Base-by-base conservation (phyloP, 164 flowering plant species). In the Vitis cinerea region DNA sequence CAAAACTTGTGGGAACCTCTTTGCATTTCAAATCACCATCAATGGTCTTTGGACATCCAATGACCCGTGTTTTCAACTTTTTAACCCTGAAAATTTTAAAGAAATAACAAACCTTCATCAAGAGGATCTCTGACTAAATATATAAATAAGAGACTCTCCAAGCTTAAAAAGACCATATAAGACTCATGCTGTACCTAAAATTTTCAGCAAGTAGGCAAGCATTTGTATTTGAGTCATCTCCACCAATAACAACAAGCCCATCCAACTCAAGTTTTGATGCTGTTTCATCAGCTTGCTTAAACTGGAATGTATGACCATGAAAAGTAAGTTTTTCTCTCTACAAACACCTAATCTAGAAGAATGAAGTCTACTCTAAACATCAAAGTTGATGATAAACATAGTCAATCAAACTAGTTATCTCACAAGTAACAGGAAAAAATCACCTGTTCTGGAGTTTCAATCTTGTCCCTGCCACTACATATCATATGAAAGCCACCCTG, bases 401-500 rank as follows among this genome's bases (percentile, higher is more conserved):
- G 27, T 23, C 27, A 37, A 37, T 37, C 44, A 37, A 37, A 37
- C 44, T 3, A 37, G 44, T 37, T 37, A 37, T 37, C 7, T 37
- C 44, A 37, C 44, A 37, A 37, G 44, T 37, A 37, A 37, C 7
- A 4, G 6, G 7, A 37, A 37, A 37, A 37, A 37, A 37, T 50
- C 48, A 94, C 99, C 97, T 95, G 99, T 60, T 93, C 98, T 31
- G 97, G 98, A 74, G 99, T 90, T 85, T 95, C 99, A 82, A 95
- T 95, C 82, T 95, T 95, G 89, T 95, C 99, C 72, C 98, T 88
- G 57, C 99, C 99, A 85, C 99, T 95, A 61, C 93, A 82, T 50
- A 95, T 93, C 99, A 95, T 95, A 79, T 95, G 98, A 86, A 95
- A 95, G 13, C 99, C 99, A 78, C 99, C 98, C 99, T 95, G 89